Evolutionary conservation across 2,329 filamentous ascomycete species (phyloP), one percentile per base, ranked within the genome.

Genomic region (Arthrobotrys musiformis): DNA sequence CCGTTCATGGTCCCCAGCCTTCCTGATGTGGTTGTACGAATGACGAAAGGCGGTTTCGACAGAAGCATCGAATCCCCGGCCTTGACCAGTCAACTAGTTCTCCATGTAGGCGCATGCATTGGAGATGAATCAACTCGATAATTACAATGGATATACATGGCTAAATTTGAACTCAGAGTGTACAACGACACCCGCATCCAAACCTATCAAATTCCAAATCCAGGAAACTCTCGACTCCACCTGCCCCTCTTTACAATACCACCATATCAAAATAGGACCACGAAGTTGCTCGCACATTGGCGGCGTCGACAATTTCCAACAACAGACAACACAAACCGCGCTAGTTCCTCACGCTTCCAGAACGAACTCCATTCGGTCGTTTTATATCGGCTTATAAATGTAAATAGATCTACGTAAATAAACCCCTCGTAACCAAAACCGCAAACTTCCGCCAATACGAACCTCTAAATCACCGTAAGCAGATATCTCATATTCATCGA

Each of bases 21-120:
- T 58, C 54, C 54, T 5, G 54, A 58, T 58, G 52, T 40, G 52
- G 52, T 37, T 40, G 52, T 40, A 58, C 54, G 19, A 40, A 58
- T 24, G 54, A 58, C 54, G 33, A 40, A 58, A 58, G 30, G 17
- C 9, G 26, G n/a, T 15, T 40, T 24, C n/a, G n/a, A 44, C 19
- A 26, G 42, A 46, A 46, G 42, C 2, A 46, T 33, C 48, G 48
- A 26, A 9, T 33, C 44, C 22, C 44, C 44, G 44, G 11, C n/a
- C n/a, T n/a, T n/a, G n/a, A n/a, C n/a, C n/a, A n/a, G n/a, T n/a
- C n/a, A n/a, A n/a, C n/a, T n/a, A n/a, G 11, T 48, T 48, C 8
- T 48, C 19, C 19, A 48, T 8, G 24, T 24, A 8, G 44, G n/a
- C n/a, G n/a, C n/a, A n/a, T n/a, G n/a, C n/a, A n/a, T n/a, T 2